phyloP scores from a whole-genome alignment of 148 eudicot species.

The Silene uniflora region DNA sequence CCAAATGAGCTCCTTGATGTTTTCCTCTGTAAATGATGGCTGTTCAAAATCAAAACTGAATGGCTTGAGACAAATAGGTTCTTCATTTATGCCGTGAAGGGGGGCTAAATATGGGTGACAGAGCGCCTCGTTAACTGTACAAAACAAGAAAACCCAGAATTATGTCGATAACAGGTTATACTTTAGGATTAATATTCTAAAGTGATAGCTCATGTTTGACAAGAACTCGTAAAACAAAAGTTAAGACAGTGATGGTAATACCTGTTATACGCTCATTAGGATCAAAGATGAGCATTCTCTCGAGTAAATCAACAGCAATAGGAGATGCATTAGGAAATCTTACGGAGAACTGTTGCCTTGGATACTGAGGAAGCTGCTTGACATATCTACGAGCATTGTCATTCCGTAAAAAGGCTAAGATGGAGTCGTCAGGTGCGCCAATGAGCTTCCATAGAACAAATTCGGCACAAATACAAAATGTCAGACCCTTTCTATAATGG shows the following conservation, averaged over 20 bases:
- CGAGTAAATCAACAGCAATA: constrained; percentile 82
- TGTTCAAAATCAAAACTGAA: constrained; percentile 89
- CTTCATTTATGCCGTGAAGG: constrained; percentile 79
- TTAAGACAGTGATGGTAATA: constrained; percentile 14
- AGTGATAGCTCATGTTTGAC: neutral
- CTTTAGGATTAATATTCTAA: neutral
- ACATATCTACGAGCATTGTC: constrained; percentile 90
- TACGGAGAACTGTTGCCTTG: constrained; percentile 64
- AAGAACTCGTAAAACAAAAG: neutral
- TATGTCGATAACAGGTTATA: neutral
- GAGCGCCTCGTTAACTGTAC: constrained; percentile 60
- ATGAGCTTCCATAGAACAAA: constrained; percentile 55
- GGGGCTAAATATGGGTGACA: constrained; percentile 75
- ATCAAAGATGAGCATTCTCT: constrained; percentile 91
- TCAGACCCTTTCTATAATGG: neutral
- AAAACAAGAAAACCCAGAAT: neutral
- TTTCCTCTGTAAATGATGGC: constrained; percentile 79
- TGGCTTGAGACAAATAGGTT: constrained; percentile 71
- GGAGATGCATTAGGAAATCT: constrained; percentile 72
- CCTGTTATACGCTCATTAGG: constrained; percentile 87
- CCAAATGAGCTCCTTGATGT: constrained; percentile 92
- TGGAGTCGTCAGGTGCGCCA: constrained; percentile 90
- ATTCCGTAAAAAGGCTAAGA: constrained; percentile 78
- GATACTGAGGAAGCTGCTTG: constrained; percentile 80
- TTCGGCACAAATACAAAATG: constrained; percentile 8